These are phyloP conservation scores for Pythium coloratum DNA, from an alignment of 352 stramenopile species.

Conservation along the genomic window DNA sequence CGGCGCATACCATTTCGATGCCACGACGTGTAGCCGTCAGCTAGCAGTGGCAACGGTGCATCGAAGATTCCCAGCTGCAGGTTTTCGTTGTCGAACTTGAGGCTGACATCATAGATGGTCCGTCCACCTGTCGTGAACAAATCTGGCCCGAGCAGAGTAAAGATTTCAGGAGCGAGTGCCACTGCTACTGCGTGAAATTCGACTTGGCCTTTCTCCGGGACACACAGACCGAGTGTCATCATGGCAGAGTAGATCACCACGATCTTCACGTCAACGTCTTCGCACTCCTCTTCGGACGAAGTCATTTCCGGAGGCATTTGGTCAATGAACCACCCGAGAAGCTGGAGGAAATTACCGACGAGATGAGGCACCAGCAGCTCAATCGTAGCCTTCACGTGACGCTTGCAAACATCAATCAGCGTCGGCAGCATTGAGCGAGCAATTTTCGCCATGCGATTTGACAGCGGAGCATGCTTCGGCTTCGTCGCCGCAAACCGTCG, in stretches of 20 bases:
- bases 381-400: slow-evolving; percentile 37
- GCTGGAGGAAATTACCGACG: slow-evolving; percentile 47
- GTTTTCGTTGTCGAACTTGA: slow-evolving; percentile 15
- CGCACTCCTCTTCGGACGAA: slow-evolving; percentile 5
- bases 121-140: not conserved
- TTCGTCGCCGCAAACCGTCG: slow-evolving; percentile 27
- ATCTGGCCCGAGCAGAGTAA: not conserved
- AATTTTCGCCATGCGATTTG: slow-evolving; percentile 41
- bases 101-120: slow-evolving; percentile 22
- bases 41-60: not conserved
- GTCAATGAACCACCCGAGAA: slow-evolving; percentile 42
- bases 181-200: slow-evolving; percentile 21
- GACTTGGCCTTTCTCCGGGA: slow-evolving; percentile 10
- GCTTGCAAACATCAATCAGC: slow-evolving; percentile 60
- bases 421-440: slow-evolving; percentile 44
- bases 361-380: slow-evolving; percentile 43
- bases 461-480: slow-evolving; percentile 20
- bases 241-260: slow-evolving; percentile 35
- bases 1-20: slow-evolving; percentile 9
- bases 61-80: slow-evolving; percentile 13
- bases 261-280: slow-evolving; percentile 30
- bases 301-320: slow-evolving; percentile 26
- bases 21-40: slow-evolving; percentile 14
- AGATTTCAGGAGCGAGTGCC: slow-evolving; percentile 12
- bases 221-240: slow-evolving; percentile 19